A percentile compares a stretch with the other conserved stretches of the same genome.
These are phyloP conservation scores for Flaveria ramosissima DNA, from an alignment of 129 eudicot species.

Conservation along the genomic window DNA sequence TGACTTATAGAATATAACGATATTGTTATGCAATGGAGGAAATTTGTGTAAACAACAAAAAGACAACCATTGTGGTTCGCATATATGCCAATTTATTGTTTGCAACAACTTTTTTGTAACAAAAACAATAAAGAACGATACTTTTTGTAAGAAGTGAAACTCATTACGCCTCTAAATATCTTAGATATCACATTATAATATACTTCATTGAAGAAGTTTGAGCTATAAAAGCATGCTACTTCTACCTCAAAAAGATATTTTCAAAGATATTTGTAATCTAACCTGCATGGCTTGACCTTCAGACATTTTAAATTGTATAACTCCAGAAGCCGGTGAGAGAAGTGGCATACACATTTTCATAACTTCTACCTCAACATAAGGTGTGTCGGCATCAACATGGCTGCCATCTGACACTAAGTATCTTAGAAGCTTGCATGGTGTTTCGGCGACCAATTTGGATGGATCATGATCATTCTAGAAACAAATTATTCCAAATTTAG, in stretches of 20 bases:
- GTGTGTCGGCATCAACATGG: conserved; percentile 95
- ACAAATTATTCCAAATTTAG: conserved; percentile 21
- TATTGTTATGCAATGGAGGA: neutral
- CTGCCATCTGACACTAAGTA: conserved; percentile 75
- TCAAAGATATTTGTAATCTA: neutral
- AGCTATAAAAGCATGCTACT: neutral
- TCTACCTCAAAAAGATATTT: no score
- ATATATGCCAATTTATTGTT: neutral
- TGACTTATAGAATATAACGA: neutral
- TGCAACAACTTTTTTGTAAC: neutral
- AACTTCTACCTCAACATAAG: conserved; percentile 97
- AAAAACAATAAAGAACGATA: neutral
- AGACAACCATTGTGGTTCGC: neutral
- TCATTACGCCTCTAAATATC: neutral
- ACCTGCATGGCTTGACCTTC: conserved; percentile 99
- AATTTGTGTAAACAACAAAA: neutral
- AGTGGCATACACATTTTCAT: conserved; percentile 99
- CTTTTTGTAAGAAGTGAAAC: neutral
- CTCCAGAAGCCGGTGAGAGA: conserved; percentile 96
- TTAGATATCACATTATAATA: neutral
- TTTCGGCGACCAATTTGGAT: conserved; percentile 87
- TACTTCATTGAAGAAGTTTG: neutral
- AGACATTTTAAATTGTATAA: conserved; percentile 72
- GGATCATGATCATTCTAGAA: conserved; percentile 97
- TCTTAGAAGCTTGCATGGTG: conserved; percentile 97